Evolutionary conservation across 1,139 yeast species (phyloP), one percentile per base, ranked within the genome.

Genomic region (Yamadazyma jaroonii): DNA sequence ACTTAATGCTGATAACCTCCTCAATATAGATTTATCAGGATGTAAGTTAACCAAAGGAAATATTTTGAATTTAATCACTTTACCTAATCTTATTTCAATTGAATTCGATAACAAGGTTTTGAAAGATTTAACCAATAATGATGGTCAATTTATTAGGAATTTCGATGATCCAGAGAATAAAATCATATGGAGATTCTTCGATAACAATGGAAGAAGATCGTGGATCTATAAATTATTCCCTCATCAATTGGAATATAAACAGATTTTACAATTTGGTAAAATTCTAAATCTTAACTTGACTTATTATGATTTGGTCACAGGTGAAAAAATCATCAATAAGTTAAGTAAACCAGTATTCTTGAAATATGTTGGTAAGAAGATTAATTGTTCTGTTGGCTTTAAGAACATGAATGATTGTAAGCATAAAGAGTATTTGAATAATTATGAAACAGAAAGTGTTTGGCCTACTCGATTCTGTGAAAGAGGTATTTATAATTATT

Each of bases 141-240:
- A 46, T 11, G 76, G 76, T 1, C 61, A 61, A 22, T 59, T 57
- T 39, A 48, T 65, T 31, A 62, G 61, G 29, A 27, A 26, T 13
- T 25, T 25, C 14, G 25, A 27, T 6, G 15, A 25, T 21, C n/a
- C 21, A 6, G 52, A 64, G 3, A 53, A 55, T 11, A 67, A 67
- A 1, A 62, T 60, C 34, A 58, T 74, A 38, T 67, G 84, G 87
- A 69, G 66, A 54, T 72, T 67, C 51, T 77, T 60, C 49, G 82
- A 62, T 57, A 79, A 66, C 52, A 79, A 68, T 59, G 95, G 95
- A 5, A 71, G 96, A 46, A 70, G 96, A 44, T 81, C 86, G n/a
- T 88, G 96, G 96, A 58, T 86, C 14, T 84, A 79, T 55, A 77
- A 75, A 52, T 62, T 79, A 17, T 72, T 65, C 11, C 50, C 59